Conservation (phyloP, 352 stramenopile genomes). For the Plasmopara viticola region DNA sequence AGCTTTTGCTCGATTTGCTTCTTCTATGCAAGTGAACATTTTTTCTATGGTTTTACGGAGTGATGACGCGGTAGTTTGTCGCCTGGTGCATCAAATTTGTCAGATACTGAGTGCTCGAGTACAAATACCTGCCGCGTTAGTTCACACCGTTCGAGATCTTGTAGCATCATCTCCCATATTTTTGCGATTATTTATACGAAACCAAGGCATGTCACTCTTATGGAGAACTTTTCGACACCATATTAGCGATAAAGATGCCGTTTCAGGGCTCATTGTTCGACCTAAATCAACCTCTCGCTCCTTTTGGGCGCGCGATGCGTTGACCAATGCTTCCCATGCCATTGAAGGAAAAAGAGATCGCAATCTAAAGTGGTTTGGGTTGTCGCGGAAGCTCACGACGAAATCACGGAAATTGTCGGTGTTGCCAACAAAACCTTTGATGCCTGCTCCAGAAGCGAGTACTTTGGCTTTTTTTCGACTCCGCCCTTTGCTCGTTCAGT, state of each 20-base stretch:
- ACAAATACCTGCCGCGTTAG: slow-evolving; percentile 28
- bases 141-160: slow-evolving; percentile 40
- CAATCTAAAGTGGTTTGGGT: slow-evolving; percentile 10
- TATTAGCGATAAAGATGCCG: slow-evolving; percentile 8
- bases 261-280: neutral
- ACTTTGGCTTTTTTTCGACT: slow-evolving; percentile 28
- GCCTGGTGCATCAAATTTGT: slow-evolving; percentile 40
- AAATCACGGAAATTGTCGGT: slow-evolving; percentile 22
- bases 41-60: slow-evolving; percentile 29
- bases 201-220: slow-evolving; percentile 31
- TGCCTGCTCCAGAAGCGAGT: slow-evolving; percentile 6
- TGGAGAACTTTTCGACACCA: slow-evolving; percentile 46
- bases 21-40: slow-evolving; percentile 31
- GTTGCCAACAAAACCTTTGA: slow-evolving; percentile 1
- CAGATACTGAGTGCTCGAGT: slow-evolving; percentile 36
- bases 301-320: slow-evolving; percentile 7
- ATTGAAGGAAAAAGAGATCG: slow-evolving; percentile 16
- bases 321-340: neutral
- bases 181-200: slow-evolving; percentile 35
- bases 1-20: slow-evolving; percentile 28
- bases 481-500: slow-evolving; percentile 25
- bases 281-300: slow-evolving; percentile 9
- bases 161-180: slow-evolving; percentile 30
- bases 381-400: slow-evolving; percentile 8
- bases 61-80: slow-evolving; percentile 34